Percentiles rank a stretch among this genome's conserved stretches.
These are phyloP conservation scores for Agrocybe chaxingu DNA, from an alignment of 768 basidiomycete species.

Conservation along the genomic window DNA sequence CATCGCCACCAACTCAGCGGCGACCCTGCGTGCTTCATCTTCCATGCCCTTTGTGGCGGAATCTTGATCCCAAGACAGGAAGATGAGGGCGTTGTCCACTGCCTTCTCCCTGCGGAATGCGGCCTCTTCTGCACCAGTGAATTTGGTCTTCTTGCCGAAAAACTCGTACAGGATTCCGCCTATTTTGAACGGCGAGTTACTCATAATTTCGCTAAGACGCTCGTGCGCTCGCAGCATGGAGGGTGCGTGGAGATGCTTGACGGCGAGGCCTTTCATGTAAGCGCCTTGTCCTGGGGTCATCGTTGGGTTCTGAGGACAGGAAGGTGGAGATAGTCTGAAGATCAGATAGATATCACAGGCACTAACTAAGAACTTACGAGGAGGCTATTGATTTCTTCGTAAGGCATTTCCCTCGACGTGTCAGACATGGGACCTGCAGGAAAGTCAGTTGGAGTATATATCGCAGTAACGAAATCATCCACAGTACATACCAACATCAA, in stretches of 20 bases:
- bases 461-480: not conserved
- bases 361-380: conserved; percentile 23
- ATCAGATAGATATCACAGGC: too few species aligned
- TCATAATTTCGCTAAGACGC: conserved; percentile 22
- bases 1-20: conserved; percentile 27
- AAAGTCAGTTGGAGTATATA: too few species aligned
- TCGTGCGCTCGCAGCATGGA: conserved; percentile 26
- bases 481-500: conserved; percentile 34
- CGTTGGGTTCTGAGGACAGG: conserved; percentile 30
- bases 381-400: conserved; percentile 39
- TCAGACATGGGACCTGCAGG: conserved; percentile 39
- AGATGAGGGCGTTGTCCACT: conserved; percentile 27
- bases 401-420: conserved; percentile 42
- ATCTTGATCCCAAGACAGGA: conserved; percentile 28
- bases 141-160: conserved; percentile 32
- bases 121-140: conserved; percentile 18
- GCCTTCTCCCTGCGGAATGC: conserved; percentile 37
- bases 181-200: conserved; percentile 21
- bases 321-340: too few species aligned
- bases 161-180: conserved; percentile 37
- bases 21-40: conserved; percentile 25
- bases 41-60: conserved; percentile 23
- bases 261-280: conserved; percentile 42
- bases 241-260: conserved; percentile 23
- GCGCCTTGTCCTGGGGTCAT: conserved; percentile 31